These are phyloP conservation scores for Somion occarium DNA, from an alignment of 1,284 basidiomycete species.

Conservation along the genomic window DNA sequence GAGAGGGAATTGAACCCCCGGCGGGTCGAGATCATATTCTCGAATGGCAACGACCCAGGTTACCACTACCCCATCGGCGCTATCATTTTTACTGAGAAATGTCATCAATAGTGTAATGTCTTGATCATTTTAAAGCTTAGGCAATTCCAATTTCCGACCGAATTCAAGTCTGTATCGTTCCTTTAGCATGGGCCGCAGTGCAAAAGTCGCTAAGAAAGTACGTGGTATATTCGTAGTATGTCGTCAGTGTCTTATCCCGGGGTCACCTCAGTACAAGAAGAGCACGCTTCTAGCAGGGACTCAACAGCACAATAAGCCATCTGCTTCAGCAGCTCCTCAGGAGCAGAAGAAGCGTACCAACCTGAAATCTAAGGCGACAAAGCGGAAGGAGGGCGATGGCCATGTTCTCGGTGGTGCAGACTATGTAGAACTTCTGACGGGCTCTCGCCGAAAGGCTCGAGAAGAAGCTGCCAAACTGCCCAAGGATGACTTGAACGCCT, in stretches of 20 bases:
- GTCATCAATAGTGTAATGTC: too few species aligned
- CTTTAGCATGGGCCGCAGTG: conserved; percentile 25
- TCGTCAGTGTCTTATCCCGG: conserved; percentile 6
- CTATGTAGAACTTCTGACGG: conserved; percentile 68
- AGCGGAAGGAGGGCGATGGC: conserved; percentile 25
- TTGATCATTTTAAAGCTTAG: too few species aligned
- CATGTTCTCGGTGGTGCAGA: conserved; percentile 70
- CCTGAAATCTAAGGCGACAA: conserved; percentile 34
- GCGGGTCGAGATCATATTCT: conserved; percentile 38
- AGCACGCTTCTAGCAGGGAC: conserved; percentile 9
- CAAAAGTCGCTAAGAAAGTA: conserved; percentile 24
- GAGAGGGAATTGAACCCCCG: conserved; percentile 70
- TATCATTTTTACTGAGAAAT: too few species aligned
- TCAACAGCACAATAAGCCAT: conserved; percentile 10
- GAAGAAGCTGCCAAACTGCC: conserved; percentile 61
- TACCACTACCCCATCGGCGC: conserved; percentile 9
- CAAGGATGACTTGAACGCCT: conserved; percentile 12
- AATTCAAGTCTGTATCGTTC: too few species aligned
- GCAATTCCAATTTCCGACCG: too few species aligned
- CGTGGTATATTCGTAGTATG: conserved; percentile 1
- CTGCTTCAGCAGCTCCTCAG: conserved; percentile 13
- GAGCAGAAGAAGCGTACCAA: conserved; percentile 41
- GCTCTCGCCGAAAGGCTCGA: conserved; percentile 57
- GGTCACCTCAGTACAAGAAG: conserved; percentile 16
- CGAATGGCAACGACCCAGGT: conserved; percentile 9